Percentiles rank a stretch among this genome's conserved stretches.
Evolutionary conservation across 2,329 filamentous ascomycete genomes (phyloP).

Genomic region (Cladosporium sp.): DNA sequence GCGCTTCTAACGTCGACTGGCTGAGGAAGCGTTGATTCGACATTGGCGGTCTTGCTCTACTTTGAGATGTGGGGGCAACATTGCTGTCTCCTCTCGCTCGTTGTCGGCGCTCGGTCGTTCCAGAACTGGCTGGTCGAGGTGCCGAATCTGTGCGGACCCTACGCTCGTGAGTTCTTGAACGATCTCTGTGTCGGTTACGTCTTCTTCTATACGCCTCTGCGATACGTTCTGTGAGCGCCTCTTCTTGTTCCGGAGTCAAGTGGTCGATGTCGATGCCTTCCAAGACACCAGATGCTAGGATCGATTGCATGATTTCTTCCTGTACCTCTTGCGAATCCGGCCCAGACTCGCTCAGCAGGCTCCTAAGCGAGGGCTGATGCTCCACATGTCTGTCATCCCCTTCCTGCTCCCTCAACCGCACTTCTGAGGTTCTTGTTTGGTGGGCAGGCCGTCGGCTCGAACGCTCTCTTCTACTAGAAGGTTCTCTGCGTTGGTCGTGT

Average conservation of each 20-base stretch:
- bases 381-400: constrained; percentile 52
- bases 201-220: constrained; percentile 75
- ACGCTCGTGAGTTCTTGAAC: constrained; percentile 25
- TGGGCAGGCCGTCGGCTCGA: constrained; percentile 17
- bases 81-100: constrained; percentile 1
- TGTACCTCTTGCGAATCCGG: constrained; percentile 75
- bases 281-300: constrained; percentile 78
- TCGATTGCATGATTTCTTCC: constrained; percentile 83
- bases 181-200: constrained; percentile 57
- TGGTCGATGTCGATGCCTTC: constrained; percentile 87
- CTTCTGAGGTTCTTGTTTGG: constrained; percentile 16
- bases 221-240: constrained; percentile 85
- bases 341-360: constrained; percentile 75
- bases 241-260: constrained; percentile 76
- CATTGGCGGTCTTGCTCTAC: constrained; percentile 36
- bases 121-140: constrained; percentile 5
- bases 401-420: constrained; percentile 18
- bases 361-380: constrained; percentile 84
- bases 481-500: background rate
- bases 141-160: constrained; percentile 1
- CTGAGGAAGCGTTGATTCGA: constrained; percentile 45
- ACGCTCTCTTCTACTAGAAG: constrained; percentile 12
- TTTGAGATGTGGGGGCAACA: constrained; percentile 3
- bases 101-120: constrained; percentile 6
- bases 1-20: constrained; percentile 33